These are phyloP conservation scores for Trichoderma gamsii DNA, from an alignment of 495 filamentous ascomycete genomes.

Conservation along the genomic window DNA sequence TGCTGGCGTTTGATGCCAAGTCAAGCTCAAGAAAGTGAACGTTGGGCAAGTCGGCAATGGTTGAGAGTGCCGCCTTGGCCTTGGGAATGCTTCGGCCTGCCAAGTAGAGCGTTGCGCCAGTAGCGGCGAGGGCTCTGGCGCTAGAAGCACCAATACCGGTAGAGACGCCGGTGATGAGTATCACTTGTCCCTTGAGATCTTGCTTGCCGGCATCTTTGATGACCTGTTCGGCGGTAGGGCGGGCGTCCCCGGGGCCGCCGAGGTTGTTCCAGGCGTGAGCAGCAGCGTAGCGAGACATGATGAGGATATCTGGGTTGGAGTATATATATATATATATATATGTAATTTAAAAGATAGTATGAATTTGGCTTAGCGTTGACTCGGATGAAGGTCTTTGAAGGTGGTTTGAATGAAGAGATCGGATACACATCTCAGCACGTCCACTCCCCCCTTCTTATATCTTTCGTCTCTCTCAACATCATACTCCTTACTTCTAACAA, in stretches of 20 bases:
- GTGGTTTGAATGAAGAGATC: background rate
- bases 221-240: conserved; percentile 43
- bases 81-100: conserved; percentile 37
- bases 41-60: conserved; percentile 24
- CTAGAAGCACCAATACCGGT: conserved; percentile 48
- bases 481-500: background rate
- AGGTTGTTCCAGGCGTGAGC: conserved; percentile 15
- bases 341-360: background rate
- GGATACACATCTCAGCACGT: too few species aligned
- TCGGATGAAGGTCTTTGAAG: background rate
- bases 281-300: conserved; percentile 9
- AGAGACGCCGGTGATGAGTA: conserved; percentile 48
- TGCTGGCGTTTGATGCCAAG: conserved; percentile 35
- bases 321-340: background rate
- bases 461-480: background rate
- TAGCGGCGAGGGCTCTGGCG: conserved; percentile 38
- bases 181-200: conserved; percentile 37
- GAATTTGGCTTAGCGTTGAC: background rate
- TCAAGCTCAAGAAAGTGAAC: conserved; percentile 39
- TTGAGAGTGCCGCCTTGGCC: conserved; percentile 27
- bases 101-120: conserved; percentile 42
- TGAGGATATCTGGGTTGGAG: too few species aligned
- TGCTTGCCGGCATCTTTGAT: conserved; percentile 39
- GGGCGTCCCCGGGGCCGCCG: conserved; percentile 40
- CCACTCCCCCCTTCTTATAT: background rate